Evolutionary conservation across 1,284 basidiomycete species (phyloP).

Genomic region (Neonothopanus nambi): DNA sequence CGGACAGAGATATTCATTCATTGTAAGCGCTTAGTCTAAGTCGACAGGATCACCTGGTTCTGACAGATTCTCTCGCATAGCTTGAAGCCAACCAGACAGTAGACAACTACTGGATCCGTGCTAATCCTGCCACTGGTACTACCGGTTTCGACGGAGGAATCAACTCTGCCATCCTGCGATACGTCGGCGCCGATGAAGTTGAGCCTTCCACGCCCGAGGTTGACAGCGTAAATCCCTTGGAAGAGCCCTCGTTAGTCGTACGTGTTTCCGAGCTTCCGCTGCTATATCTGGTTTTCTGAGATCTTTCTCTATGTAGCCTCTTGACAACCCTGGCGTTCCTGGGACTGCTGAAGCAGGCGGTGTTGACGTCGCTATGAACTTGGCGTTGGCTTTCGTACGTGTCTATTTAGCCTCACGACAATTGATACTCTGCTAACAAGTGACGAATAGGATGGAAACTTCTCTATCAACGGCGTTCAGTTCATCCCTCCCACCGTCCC

Average conservation of each 20-base stretch:
- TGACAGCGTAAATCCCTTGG: slow-evolving; percentile 21
- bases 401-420: background rate
- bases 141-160: slow-evolving; percentile 24
- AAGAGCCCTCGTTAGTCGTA: slow-evolving; percentile 29
- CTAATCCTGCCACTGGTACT: slow-evolving; percentile 19
- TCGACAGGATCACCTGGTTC: too few relatives aligned
- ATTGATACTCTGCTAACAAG: slow-evolving; percentile 16
- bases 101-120: slow-evolving; percentile 37
- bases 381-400: slow-evolving; percentile 20
- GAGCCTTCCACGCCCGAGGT: slow-evolving; percentile 30
- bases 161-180: slow-evolving; percentile 38
- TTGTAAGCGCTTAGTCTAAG: background rate
- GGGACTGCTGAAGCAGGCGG: slow-evolving; percentile 26
- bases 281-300: background rate
- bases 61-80: background rate
- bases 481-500: slow-evolving; percentile 29
- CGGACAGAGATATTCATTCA: slow-evolving; percentile 17
- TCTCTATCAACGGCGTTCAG: slow-evolving; percentile 18
- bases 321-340: slow-evolving; percentile 26
- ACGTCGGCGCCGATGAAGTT: slow-evolving; percentile 28
- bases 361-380: slow-evolving; percentile 28
- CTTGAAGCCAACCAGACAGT: slow-evolving; percentile 36
- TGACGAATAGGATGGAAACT: background rate
- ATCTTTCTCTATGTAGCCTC: slow-evolving; percentile 12
- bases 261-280: background rate